These are phyloP conservation scores for Aspergillus luchuensis DNA, from an alignment of 2,329 filamentous ascomycete species.

Conservation along the genomic window DNA sequence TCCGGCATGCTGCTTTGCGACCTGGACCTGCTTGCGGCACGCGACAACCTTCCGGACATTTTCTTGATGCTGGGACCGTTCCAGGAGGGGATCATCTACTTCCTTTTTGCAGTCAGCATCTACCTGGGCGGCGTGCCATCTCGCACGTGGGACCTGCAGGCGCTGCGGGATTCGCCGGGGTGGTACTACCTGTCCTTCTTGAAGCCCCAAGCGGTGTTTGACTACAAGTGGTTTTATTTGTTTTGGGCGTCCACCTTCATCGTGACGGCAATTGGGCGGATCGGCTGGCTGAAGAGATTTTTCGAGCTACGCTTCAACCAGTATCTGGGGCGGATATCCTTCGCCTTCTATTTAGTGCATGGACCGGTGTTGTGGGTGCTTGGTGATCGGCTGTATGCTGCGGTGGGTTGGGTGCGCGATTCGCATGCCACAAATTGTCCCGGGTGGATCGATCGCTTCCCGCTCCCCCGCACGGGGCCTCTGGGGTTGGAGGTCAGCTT, in stretches of 20 bases:
- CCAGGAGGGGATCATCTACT: constrained; percentile 56
- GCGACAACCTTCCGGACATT: constrained; percentile 54
- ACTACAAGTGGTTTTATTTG: constrained; percentile 69
- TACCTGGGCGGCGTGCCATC: constrained; percentile 65
- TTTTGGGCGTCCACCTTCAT: constrained; percentile 62
- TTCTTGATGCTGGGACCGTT: constrained; percentile 50
- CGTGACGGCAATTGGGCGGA: constrained; percentile 58
- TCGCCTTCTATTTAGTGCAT: constrained; percentile 65
- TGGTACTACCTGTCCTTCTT: constrained; percentile 64
- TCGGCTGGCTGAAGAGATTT: constrained; percentile 59
- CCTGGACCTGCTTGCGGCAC: constrained; percentile 58
- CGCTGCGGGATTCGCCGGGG: constrained; percentile 58
- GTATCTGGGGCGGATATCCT: constrained; percentile 65
- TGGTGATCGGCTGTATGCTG: constrained; percentile 65
- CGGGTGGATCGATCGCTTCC: constrained; percentile 59
- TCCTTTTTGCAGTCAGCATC: constrained; percentile 55
- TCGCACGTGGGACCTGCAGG: constrained; percentile 49
- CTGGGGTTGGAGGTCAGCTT: constrained; percentile 64
- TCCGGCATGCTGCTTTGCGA: constrained; percentile 65
- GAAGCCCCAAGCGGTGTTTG: constrained; percentile 66
- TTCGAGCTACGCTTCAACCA: constrained; percentile 63
- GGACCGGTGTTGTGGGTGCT: constrained; percentile 62
- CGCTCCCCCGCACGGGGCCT: constrained; percentile 58
- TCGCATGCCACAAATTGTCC: constrained; percentile 55
- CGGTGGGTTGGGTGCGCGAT: constrained; percentile 58